Evolutionary conservation across 1,284 basidiomycete genomes (phyloP), one percentile per base, ranked within the genome.

Genomic region (Testicularia cyperi): DNA sequence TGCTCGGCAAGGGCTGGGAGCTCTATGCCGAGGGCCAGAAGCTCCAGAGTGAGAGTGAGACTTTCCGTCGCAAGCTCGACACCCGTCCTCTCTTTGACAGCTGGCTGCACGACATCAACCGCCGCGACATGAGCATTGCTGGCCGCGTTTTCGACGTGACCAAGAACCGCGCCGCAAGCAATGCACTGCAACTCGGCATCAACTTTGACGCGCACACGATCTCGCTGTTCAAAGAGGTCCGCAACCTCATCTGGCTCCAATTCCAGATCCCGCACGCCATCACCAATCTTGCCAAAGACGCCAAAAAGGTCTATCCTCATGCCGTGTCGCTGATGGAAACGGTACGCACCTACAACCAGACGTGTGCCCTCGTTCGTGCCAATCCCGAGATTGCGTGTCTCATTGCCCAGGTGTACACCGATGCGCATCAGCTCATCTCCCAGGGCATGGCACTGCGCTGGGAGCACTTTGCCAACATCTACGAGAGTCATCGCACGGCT

Each of bases 161-260:
- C 36, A 83, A 86, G 35, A 80, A 89, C 34, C 85, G 92, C 15
- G 70, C 75, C 8, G 77, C 77, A 0, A 47, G 54, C 7, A 78
- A 78, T 5, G 31, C 53, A 23, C 88, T 86, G 72, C 89, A 92
- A 77, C 84, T 98, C 4, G 86, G 86, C 12, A 92, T 97, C 63
- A 95, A 97, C 78, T 98, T 97, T 74, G 94, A 98, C 77, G 88
- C 91, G 2, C 94, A 97, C 78, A 91, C 95, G 66, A 95, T 98
- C 76, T 92, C 90, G 4, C 82, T 98, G 20, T 97, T 97, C 84
- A 97, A 98, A 80, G 94, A 98, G 77, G 92, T 97, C 23, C 83
- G 94, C 53, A 95, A 95, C 74, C 77, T 98, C 56, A 82, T 95
- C 25, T 97, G 94, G 94, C 83, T 96, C 62, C 88, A 88, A 54